Evolutionary conservation across 2,329 filamentous ascomycete species (phyloP), one percentile per base, ranked within the genome.

Genomic region (Orbilia blumenaviensis): DNA sequence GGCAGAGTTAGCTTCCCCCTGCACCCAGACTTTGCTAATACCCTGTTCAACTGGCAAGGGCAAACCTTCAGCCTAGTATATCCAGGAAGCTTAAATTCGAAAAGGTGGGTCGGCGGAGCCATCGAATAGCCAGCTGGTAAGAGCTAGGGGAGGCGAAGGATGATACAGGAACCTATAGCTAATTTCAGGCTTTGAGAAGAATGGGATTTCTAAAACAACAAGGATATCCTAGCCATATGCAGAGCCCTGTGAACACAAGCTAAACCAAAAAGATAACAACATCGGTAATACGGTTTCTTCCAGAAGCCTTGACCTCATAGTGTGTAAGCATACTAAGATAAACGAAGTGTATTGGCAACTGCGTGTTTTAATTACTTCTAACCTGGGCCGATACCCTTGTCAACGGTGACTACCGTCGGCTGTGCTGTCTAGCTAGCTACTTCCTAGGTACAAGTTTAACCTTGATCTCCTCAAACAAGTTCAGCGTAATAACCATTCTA

Each of bases 401-500:
- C 52, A 38, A 38, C 32, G 29, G 32, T 56, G 52, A 23, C 25
- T 38, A 18, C 52, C 52, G 52, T 56, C 52, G 52, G 52, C 32
- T 38, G 27, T 56, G 16, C 27, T 10, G 10, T 34, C 5, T 34
- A 5, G 10, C 23, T 7, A 10, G 36, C 16, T 46, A 62, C 29
- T 62, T 62, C n/a, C 58, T 62, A 62, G 16, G 42, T 34, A 62
- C 58, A 46, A 62, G 58, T 36, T 48, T 62, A 44, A 62, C 58
- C 42, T 62, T 62, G 58, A 62, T 62, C 18, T 62, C 41, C 21
- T 62, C 58, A 38, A 62, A 62, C 58, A 62, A 44, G 38, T 62
- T 62, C 21, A 62, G 58, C 25, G 58, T 62, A 32, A 62, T 62
- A 34, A 62, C 58, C 58, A 62, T 62, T 21, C 25, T 62, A 21